Evolutionary conservation across 805 yeast species (phyloP), one percentile per base, ranked within the genome.

Genomic region (Suhomyces kilbournensis): DNA sequence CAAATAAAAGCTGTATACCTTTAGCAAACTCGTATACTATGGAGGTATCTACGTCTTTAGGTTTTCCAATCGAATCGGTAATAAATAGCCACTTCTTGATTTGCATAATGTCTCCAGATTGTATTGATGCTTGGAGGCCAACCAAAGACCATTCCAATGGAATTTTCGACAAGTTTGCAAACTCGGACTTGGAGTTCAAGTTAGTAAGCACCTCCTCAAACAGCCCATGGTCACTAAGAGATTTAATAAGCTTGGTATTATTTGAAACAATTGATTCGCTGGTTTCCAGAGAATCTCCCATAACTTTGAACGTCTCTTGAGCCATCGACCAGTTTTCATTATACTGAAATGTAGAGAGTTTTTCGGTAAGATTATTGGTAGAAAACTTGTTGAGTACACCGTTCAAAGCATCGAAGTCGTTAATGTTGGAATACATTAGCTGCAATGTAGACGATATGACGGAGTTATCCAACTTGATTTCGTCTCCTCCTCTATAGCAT

Each of bases 271-370:
- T 74, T 9, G 42, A 38, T 19, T 19, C 42, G 20, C 20, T 17
- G 9, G 2, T 23, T 17, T 42, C 30, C 30, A 22, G 26, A 23
- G 57, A 14, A 10, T 23, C 61, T 19, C 88, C 82, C 44, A 87
- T 68, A 0, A 86, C 88, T 45, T 84, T 85, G 59, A 90, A 85
- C 35, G 97, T 90, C 55, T 89, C 91, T 56, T 90, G 88, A 0
- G 97, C 96, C 60, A 90, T 79, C 40, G 83, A 78, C 96, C 97
- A 91, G 60, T 86, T 86, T 40, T 88, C 90, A 47, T 89, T 85
- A 58, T 88, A 91, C 59, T 90, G 94, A 49, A 93, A 83, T 53
- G 90, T 90, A 6, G 84, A 75, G 23, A 92, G 78, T 63, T 90
- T 88, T 54, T 91, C 92, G n/a, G 82, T 79, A 44, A 90, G 70